A percentile compares a stretch with the other conserved stretches of the same genome.
phyloP scores from a whole-genome alignment of 768 basidiomycete species.

The Xerocomus potaroensis region DNA sequence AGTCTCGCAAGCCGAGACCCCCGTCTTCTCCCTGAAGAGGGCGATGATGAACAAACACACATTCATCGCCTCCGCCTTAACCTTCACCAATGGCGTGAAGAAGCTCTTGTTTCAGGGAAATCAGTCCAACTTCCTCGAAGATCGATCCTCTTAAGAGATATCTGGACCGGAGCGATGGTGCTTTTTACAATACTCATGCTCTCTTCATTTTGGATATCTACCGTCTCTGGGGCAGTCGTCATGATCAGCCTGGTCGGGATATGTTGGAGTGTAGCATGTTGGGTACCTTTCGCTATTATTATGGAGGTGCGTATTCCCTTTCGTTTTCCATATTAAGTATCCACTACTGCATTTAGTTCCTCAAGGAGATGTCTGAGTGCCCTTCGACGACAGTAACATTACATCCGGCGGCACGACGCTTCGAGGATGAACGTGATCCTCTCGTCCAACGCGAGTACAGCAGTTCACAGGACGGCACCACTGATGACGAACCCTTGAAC shows the following conservation, averaged over 20 bases:
- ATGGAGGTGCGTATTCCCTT: constrained; percentile 80
- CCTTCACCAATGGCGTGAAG: constrained; percentile 79
- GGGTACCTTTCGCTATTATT: constrained; percentile 96
- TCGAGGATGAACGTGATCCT: constrained; percentile 41
- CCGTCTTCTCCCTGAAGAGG: constrained; percentile 67
- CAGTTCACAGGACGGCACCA: constrained; percentile 39
- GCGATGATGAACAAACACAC: constrained; percentile 70
- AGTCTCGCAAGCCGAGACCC: constrained; percentile 78
- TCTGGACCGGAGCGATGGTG: constrained; percentile 86
- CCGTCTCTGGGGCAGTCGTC: constrained; percentile 70
- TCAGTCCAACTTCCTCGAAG: constrained; percentile 77
- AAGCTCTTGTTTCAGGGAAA: constrained; percentile 71
- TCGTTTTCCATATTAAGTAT: background rate
- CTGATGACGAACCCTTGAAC: constrained; percentile 26
- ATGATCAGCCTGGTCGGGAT: constrained; percentile 85
- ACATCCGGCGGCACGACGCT: constrained; percentile 29
- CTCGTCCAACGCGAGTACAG: constrained; percentile 51
- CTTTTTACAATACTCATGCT: constrained; percentile 76
- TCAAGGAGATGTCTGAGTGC: constrained; percentile 63
- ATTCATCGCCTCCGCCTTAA: constrained; percentile 61
- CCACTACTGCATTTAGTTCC: constrained; percentile 40
- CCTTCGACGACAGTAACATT: constrained; percentile 15
- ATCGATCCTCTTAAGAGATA: constrained; percentile 89
- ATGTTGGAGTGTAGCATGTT: constrained; percentile 97
- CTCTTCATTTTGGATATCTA: constrained; percentile 83